Base-by-base conservation (phyloP, 305 asterid genomes). In the Fraxinus latifolia region DNA sequence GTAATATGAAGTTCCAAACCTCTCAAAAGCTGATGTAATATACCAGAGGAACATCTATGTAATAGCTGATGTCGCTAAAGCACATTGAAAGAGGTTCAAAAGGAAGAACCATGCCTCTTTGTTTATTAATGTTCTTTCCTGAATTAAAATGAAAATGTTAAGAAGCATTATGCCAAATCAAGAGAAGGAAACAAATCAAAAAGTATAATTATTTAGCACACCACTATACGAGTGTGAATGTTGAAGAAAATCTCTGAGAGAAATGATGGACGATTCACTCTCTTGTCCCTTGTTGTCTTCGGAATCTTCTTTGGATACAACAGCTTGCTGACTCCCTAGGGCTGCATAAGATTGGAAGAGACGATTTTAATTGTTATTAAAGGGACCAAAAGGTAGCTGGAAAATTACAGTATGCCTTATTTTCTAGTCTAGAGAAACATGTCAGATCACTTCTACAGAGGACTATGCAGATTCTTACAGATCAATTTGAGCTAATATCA, bases 51-150 rank as follows among this genome's bases (percentile, higher is more conserved):
- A 90, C 87, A 17, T 92, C 94, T 6, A 92, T 94, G 29, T 90
- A 87, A 83, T 92, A 92, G 86, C 83, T 91, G 81, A 92, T 87
- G 89, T 91, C 87, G 87, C 82, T 88, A 34, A 92, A 92, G 77
- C 89, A 90, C 97, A 92, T 91, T 79, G 95, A 91, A 86, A 91
- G 95, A 74, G 94, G 92, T 81, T 89, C 81, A 78, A 92, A 92
- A 0, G 97, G 97, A 84, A 92, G 97, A 86, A 90, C 97, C 95
- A 92, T 91, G 84, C 97, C 97, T 85, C 81, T 90, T 36, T 83
- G 86, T 82, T 78, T 88, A 80, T 72, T 79, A n/a, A 27, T 47
- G 74, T 79, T 79, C 80, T 85, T 87, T 53, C 97, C 97, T 92
- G 93, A 33, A n/a, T 82, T 39, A 85, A 74, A 76, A 80, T 60